Conservation (phyloP, 305 asterid species). For the Fraxinus albicans region DNA sequence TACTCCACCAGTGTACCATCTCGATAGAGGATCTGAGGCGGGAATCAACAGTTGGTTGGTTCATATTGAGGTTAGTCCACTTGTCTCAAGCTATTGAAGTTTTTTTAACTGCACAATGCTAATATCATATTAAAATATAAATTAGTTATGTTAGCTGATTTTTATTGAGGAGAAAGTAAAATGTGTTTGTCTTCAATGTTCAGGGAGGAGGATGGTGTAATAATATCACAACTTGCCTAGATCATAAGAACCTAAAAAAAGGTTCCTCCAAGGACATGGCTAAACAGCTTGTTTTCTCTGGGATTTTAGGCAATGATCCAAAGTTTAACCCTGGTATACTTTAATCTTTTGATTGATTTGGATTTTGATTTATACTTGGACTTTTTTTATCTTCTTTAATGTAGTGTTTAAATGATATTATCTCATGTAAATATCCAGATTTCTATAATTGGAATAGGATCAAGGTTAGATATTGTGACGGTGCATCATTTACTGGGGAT, state of each 20-base stretch:
- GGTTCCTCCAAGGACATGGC: conserved; percentile 83
- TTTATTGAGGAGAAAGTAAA: too few species aligned
- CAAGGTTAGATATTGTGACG: conserved; percentile 89
- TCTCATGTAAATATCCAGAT: conserved; percentile 42
- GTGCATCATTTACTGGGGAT: conserved; percentile 92
- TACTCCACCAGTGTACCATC: conserved; percentile 76
- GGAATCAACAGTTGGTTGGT: conserved; percentile 70
- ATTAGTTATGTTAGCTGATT: too few species aligned
- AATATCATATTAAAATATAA: neutral
- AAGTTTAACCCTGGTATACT: conserved; percentile 75
- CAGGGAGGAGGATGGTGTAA: conserved; percentile 95
- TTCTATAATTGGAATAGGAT: conserved; percentile 88
- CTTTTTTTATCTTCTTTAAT: too few species aligned
- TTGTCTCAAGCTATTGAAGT: neutral
- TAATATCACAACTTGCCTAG: conserved; percentile 55
- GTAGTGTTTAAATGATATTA: neutral
- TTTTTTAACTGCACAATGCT: too few species aligned
- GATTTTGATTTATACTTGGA: neutral
- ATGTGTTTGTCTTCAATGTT: neutral
- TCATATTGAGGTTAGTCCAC: conserved; percentile 41
- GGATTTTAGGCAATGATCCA: conserved; percentile 69
- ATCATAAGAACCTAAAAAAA: conserved; percentile 46
- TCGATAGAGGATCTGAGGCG: conserved; percentile 56
- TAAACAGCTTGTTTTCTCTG: conserved; percentile 63
- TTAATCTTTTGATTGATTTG: neutral